Evolutionary conservation across 441 rosid genomes (phyloP).

Genomic region (Omphalea diandra): DNA sequence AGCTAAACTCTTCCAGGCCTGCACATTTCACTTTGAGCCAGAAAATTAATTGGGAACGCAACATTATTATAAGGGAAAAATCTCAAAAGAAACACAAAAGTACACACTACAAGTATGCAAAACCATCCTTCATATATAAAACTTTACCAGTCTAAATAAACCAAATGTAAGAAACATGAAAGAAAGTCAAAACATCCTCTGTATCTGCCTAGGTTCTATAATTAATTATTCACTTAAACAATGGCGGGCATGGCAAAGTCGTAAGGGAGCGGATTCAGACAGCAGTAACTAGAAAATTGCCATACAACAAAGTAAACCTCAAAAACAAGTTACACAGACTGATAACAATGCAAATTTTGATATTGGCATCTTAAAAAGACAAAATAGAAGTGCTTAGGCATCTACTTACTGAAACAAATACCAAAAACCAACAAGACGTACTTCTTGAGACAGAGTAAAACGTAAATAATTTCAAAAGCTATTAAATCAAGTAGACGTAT

Average conservation of each 20-base stretch:
- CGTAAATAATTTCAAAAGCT: too few relatives aligned
- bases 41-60: neutral
- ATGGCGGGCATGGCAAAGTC: neutral
- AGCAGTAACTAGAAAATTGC: neutral
- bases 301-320: neutral
- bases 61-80: neutral
- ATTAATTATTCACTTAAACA: too few relatives aligned
- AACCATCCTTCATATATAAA: neutral
- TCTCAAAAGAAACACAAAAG: too few relatives aligned
- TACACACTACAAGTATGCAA: neutral
- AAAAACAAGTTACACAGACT: neutral
- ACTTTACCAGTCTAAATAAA: neutral
- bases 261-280: neutral
- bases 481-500: too few relatives aligned
- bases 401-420: too few relatives aligned
- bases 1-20: constrained; percentile 82
- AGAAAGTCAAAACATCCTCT: too few relatives aligned
- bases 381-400: too few relatives aligned
- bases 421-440: too few relatives aligned
- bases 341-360: too few relatives aligned
- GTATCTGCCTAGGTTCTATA: too few relatives aligned
- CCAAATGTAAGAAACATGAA: neutral
- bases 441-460: too few relatives aligned
- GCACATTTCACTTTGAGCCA: constrained; percentile 21
- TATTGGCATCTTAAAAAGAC: too few relatives aligned